Evolutionary conservation across 2,329 filamentous ascomycete species (phyloP).

Genomic region (Fusarium sp.): DNA sequence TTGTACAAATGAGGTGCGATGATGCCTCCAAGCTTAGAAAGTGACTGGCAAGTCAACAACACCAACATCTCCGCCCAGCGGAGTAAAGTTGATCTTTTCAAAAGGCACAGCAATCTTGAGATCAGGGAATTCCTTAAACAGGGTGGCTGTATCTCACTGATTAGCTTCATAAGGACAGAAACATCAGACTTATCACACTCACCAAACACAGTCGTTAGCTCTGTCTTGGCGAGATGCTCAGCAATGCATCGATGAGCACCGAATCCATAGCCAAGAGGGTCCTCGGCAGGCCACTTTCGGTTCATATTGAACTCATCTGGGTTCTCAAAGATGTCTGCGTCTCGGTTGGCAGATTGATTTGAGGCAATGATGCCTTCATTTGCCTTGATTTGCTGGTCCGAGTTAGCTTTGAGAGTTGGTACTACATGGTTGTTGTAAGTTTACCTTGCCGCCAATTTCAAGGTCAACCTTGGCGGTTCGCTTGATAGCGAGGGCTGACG

Average conservation of each 20-base stretch:
- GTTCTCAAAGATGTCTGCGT: constrained; percentile 54
- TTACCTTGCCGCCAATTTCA: constrained; percentile 52
- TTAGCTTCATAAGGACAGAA: rapidly evolving
- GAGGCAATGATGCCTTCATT: constrained; percentile 58
- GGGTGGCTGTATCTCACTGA: neutral
- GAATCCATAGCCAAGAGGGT: constrained; percentile 56
- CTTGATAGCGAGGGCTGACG: constrained; percentile 56
- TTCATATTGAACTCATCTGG: constrained; percentile 56
- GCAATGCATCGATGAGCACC: constrained; percentile 57
- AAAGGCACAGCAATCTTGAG: constrained; percentile 17
- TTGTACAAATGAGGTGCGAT: neutral
- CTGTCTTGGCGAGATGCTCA: constrained; percentile 51
- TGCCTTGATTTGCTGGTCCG: constrained; percentile 48
- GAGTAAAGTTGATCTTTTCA: constrained; percentile 23
- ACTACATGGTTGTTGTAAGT: neutral
- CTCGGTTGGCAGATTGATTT: constrained; percentile 57
- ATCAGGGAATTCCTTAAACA: constrained; percentile 14
- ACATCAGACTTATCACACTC: neutral
- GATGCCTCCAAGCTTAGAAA: neutral
- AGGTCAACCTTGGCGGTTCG: constrained; percentile 58
- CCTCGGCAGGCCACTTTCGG: constrained; percentile 43
- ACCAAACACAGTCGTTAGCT: constrained; percentile 22
- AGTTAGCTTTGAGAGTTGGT: neutral
- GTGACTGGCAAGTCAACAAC: constrained; percentile 17
- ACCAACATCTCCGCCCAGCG: constrained; percentile 19